Evolutionary conservation across 2,329 filamentous ascomycete genomes (phyloP).

Genomic region (Alternaria sp.): DNA sequence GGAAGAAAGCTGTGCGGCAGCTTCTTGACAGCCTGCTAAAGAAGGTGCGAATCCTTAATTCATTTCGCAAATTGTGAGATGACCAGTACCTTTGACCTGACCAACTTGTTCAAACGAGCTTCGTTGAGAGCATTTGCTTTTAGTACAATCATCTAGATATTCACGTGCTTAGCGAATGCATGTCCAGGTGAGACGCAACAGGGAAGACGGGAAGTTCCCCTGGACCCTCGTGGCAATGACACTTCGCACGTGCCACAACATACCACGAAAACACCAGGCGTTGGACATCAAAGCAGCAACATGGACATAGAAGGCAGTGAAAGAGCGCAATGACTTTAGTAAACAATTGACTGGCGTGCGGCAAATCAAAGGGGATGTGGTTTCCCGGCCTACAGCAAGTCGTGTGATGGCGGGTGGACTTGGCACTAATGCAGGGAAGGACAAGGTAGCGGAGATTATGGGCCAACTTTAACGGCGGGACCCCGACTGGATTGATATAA

Average conservation of each 20-base stretch:
- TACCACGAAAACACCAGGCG: not conserved
- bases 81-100: not conserved
- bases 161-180: not conserved
- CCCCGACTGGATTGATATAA: constrained; percentile 14
- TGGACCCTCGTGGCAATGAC: not conserved
- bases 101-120: not conserved
- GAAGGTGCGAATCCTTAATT: not conserved
- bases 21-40: too few species aligned
- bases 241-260: not conserved
- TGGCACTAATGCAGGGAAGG: constrained; percentile 31
- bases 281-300: not conserved
- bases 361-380: constrained; percentile 14
- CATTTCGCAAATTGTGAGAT: not conserved
- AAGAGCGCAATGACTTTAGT: not conserved
- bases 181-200: not conserved
- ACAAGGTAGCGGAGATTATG: constrained; percentile 23
- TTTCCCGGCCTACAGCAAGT: constrained; percentile 31
- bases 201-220: not conserved
- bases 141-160: not conserved
- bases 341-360: not conserved
- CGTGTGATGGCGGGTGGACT: constrained; percentile 17
- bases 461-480: constrained; percentile 25
- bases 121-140: not conserved
- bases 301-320: not conserved
- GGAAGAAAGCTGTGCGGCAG: too few species aligned